Evolutionary conservation across 1,284 basidiomycete species (phyloP).

Genomic region (Laetiporus sulphureus): DNA sequence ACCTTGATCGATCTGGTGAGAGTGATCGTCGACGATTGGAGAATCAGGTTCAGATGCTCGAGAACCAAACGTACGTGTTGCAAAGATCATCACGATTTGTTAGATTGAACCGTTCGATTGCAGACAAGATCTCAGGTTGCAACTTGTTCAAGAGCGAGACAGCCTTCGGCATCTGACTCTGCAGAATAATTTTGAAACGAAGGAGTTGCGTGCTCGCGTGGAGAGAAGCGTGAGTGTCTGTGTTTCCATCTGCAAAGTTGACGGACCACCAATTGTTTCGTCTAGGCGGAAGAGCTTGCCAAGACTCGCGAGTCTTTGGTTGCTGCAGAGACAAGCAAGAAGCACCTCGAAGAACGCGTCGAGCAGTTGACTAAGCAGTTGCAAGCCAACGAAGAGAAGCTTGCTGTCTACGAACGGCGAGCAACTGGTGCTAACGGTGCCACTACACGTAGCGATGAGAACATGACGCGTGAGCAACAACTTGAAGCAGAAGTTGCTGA

Average conservation of each 20-base stretch:
- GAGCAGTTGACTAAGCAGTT: slow-evolving; percentile 67
- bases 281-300: slow-evolving; percentile 57
- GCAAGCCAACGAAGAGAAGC: slow-evolving; percentile 75
- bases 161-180: slow-evolving; percentile 63
- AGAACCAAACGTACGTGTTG: slow-evolving; percentile 63
- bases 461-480: slow-evolving; percentile 65
- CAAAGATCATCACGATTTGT: background rate
- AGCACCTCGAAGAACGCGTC: slow-evolving; percentile 73
- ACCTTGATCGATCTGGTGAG: slow-evolving; percentile 76
- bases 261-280: slow-evolving; percentile 1
- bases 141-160: slow-evolving; percentile 79
- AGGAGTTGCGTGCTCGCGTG: slow-evolving; percentile 67
- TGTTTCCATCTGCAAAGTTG: background rate
- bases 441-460: slow-evolving; percentile 32
- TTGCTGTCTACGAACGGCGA: slow-evolving; percentile 81
- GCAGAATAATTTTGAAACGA: slow-evolving; percentile 77
- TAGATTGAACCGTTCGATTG: slow-evolving; percentile 3
- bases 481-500: slow-evolving; percentile 83
- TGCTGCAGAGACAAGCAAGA: slow-evolving; percentile 74
- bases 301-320: slow-evolving; percentile 70
- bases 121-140: slow-evolving; percentile 69
- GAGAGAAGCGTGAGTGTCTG: slow-evolving; percentile 68
- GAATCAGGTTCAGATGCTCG: slow-evolving; percentile 71
- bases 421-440: slow-evolving; percentile 30
- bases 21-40: slow-evolving; percentile 80